These are phyloP conservation scores for Agarophyton chilense DNA, from an alignment of 23 red algal species.

Conservation along the genomic window DNA sequence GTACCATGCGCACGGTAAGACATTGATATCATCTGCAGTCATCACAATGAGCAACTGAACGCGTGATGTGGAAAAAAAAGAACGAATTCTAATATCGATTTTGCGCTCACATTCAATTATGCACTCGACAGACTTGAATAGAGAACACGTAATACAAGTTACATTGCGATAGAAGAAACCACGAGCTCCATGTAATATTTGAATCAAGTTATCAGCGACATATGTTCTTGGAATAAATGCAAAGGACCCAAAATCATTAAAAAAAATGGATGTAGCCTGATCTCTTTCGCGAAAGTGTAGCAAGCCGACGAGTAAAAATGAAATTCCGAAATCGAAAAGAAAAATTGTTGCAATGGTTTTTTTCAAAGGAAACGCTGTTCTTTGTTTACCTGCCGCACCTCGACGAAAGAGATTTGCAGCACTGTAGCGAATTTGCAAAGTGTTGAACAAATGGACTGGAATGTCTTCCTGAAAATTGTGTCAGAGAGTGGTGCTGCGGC, in stretches of 20 bases:
- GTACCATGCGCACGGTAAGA: too few relatives aligned
- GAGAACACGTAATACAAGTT: background rate
- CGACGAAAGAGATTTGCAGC: slow-evolving; percentile 38
- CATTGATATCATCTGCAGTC: slow-evolving; percentile 45
- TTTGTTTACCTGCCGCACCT: background rate
- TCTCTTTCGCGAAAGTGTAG: slow-evolving; percentile 68
- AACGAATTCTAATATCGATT: too few relatives aligned
- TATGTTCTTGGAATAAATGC: slow-evolving; percentile 62
- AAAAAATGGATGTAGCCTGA: slow-evolving; percentile 23
- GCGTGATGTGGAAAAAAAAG: background rate
- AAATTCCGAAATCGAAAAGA: slow-evolving; percentile 53
- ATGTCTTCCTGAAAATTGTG: slow-evolving; percentile 38
- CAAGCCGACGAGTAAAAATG: too few relatives aligned
- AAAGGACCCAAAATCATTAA: slow-evolving; percentile 28
- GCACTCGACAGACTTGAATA: too few relatives aligned
- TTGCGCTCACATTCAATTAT: too few relatives aligned
- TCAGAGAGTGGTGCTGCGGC: too few relatives aligned
- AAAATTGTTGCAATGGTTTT: slow-evolving; percentile 39
- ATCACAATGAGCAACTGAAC: slow-evolving; percentile 68
- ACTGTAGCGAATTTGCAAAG: slow-evolving; percentile 26
- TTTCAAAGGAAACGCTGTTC: slow-evolving; percentile 56
- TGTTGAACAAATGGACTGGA: slow-evolving; percentile 33
- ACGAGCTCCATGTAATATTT: slow-evolving; percentile 37
- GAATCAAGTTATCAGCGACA: slow-evolving; percentile 51
- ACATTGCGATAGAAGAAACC: slow-evolving; percentile 69